phyloP scores from a whole-genome alignment of 345 rosid genomes.

The Trapa bicornis region DNA sequence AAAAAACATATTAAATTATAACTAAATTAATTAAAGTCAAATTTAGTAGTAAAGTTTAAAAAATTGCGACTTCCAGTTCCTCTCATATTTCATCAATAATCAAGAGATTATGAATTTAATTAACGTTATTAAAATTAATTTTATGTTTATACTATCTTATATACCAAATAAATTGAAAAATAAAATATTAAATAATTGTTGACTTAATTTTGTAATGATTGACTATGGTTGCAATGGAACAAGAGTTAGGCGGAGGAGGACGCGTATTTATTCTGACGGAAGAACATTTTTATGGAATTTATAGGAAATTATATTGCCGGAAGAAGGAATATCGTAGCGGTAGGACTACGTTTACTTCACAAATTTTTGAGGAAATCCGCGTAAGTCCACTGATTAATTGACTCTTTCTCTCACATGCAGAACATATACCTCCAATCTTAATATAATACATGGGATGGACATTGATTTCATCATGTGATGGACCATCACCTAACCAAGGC shows the following conservation, averaged over 20 bases:
- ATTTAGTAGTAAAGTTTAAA: no score
- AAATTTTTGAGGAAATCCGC: neutral
- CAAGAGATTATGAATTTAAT: no score
- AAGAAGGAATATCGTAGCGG: neutral
- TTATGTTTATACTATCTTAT: no score
- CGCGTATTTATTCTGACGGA: neutral
- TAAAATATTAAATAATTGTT: neutral
- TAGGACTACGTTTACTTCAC: neutral
- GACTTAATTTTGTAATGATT: neutral
- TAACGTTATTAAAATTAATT: no score
- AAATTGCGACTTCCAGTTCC: no score
- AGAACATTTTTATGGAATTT: neutral
- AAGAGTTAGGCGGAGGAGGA: neutral
- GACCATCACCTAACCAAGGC: constrained; percentile 6
- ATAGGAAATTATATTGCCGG: neutral
- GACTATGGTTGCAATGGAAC: neutral
- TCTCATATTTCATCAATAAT: no score
- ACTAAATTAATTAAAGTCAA: no score
- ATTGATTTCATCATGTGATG: constrained; percentile 3
- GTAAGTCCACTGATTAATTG: neutral
- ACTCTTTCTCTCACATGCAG: no score
- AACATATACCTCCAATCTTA: no score
- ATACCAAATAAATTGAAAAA: no score
- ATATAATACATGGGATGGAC: no score
- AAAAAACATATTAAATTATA: no score